Evolutionary conservation across 768 basidiomycete genomes (phyloP), one percentile per base, ranked within the genome.

Genomic region (Pisolithus albus): DNA sequence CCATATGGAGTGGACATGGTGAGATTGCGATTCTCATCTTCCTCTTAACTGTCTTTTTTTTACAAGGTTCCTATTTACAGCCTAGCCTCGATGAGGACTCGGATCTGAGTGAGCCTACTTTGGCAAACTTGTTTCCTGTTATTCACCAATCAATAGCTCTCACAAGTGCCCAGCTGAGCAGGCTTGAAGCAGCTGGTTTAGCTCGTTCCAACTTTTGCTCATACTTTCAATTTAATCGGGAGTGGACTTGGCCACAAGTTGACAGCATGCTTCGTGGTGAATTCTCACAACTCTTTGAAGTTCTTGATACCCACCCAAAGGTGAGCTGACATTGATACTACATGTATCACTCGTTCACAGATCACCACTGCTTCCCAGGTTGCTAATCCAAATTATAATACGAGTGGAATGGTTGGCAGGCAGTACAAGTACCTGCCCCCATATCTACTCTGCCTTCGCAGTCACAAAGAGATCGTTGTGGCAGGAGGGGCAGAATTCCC

Each of bases 91-190:
- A 34, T 11, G 19, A 23, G 8, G 40, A 42, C 23, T 21, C 9
- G 7, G 40, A 42, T 13, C 5, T 23, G 9, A 42, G 1, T 9
- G 19, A 42, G 40, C 40, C 40, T 13, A 42, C 19, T 10, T 16
- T 42, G 10, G 19, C 9, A 13, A 18, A 42, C 19, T 13, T 42
- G n/a, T 42, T 42, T 42, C 40, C 40, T 5, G 19, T 42, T 7
- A 23, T 42, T 21, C 40, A 1, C 11, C 18, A 42, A 21, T 13
- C 19, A 18, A 42, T 9, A 21, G 18, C 9, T 21, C 19, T 42
- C 18, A 42, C 40, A 42, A 37, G 23, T 49, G 48, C 38, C 21
- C 19, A 49, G 48, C 40, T 49, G 9, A 49, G 48, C 30, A 49
- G 37, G 26, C 48, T 49, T 16, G 30, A 49, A 38, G 40, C 48